A percentile compares a stretch with the other conserved stretches of the same genome.
phyloP scores from a whole-genome alignment of 2,329 filamentous ascomycete genomes.

The Fusarium nelsonii region DNA sequence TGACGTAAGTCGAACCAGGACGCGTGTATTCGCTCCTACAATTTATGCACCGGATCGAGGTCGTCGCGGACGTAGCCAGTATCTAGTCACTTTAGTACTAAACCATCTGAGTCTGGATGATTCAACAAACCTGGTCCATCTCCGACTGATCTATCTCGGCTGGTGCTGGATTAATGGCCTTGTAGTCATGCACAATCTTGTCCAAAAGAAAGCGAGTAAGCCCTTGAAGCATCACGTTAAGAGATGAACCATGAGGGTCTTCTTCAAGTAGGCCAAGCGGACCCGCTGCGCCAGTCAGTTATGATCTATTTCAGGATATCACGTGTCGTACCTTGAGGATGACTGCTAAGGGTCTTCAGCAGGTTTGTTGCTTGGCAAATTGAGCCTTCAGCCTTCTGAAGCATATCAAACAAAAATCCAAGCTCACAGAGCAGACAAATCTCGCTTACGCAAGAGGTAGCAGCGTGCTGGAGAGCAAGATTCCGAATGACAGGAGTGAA shows the following conservation, averaged over 20 bases:
- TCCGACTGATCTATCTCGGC: constrained; percentile 73
- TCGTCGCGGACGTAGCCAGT: constrained; percentile 77
- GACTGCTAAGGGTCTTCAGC: constrained; percentile 86
- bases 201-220: constrained; percentile 88
- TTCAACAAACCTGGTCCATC: constrained; percentile 73
- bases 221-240: constrained; percentile 86
- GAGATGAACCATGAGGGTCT: constrained; percentile 76
- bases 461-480: constrained; percentile 87
- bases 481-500: constrained; percentile 93
- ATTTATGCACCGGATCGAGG: constrained; percentile 83
- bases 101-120: not conserved
- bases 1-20: constrained; percentile 82
- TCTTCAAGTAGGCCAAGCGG: constrained; percentile 88
- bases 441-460: constrained; percentile 84
- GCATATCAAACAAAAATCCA: constrained; percentile 96
- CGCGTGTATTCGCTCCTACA: constrained; percentile 89
- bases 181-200: constrained; percentile 82
- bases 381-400: constrained; percentile 92
- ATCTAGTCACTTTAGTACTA: constrained; percentile 50
- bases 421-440: constrained; percentile 92
- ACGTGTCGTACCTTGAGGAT: constrained; percentile 73
- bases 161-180: constrained; percentile 71
- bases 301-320: not conserved
- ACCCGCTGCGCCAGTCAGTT: constrained; percentile 63
- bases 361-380: constrained; percentile 98